A percentile compares a stretch with the other conserved stretches of the same genome.
Evolutionary conservation across 805 yeast species (phyloP).

Genomic region (Saturnispora mendoncae): DNA sequence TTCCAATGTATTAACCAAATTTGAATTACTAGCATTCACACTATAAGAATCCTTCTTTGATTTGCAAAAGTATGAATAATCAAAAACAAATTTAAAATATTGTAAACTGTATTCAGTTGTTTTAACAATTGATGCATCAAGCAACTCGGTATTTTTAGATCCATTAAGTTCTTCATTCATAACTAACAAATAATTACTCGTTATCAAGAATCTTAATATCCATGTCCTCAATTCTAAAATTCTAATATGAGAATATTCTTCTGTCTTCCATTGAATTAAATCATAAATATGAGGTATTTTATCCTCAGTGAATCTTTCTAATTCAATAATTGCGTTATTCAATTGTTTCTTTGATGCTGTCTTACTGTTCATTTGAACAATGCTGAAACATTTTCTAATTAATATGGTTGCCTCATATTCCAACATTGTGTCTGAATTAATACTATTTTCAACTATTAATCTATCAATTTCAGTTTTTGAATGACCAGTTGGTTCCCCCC

Average conservation of each 20-base stretch:
- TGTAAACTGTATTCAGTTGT: slow-evolving; percentile 31
- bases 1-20: slow-evolving; percentile 14
- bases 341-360: slow-evolving; percentile 30
- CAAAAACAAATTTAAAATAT: slow-evolving; percentile 28
- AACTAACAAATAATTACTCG: slow-evolving; percentile 31
- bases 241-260: slow-evolving; percentile 23
- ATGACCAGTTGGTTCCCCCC: slow-evolving; percentile 18
- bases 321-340: slow-evolving; percentile 20
- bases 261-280: slow-evolving; percentile 20
- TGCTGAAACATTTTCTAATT: slow-evolving; percentile 26
- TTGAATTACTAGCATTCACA: not conserved
- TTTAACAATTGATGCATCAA: slow-evolving; percentile 17
- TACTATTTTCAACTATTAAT: slow-evolving; percentile 23
- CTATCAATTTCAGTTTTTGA: slow-evolving; percentile 18
- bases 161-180: slow-evolving; percentile 20
- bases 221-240: slow-evolving; percentile 26
- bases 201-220: slow-evolving; percentile 23
- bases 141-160: slow-evolving; percentile 15
- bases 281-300: slow-evolving; percentile 29
- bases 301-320: slow-evolving; percentile 26
- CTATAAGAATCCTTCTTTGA: slow-evolving; percentile 19
- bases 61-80: slow-evolving; percentile 25
- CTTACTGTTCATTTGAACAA: slow-evolving; percentile 25
- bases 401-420: slow-evolving; percentile 28
- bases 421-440: slow-evolving; percentile 27